phyloP scores from a whole-genome alignment of 257 asterid genomes.

The Petunia axillaris region DNA sequence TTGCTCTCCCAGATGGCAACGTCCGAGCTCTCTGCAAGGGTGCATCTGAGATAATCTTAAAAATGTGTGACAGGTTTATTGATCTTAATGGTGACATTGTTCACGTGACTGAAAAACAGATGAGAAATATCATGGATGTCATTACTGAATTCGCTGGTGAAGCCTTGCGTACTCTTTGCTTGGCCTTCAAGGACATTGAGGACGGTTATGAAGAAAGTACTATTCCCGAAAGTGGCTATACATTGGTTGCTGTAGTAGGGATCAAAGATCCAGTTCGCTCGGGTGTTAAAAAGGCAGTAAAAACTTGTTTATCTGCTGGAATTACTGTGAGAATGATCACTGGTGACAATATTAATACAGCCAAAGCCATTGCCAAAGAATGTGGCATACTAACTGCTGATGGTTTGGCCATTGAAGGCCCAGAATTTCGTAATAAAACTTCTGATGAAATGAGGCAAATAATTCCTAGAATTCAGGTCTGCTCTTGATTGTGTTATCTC shows the following conservation, averaged over 20 bases:
- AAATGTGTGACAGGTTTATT: slow-evolving; percentile 56
- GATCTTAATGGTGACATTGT: slow-evolving; percentile 56
- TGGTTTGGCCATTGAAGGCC: slow-evolving; percentile 78
- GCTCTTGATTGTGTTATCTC: neutral
- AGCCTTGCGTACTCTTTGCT: slow-evolving; percentile 73
- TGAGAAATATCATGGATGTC: slow-evolving; percentile 43
- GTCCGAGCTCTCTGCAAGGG: slow-evolving; percentile 67
- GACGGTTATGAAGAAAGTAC: slow-evolving; percentile 28
- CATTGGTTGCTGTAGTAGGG: slow-evolving; percentile 71
- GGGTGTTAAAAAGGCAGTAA: slow-evolving; percentile 77
- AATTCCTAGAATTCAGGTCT: slow-evolving; percentile 74
- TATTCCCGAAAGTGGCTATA: slow-evolving; percentile 59
- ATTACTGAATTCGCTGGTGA: slow-evolving; percentile 62
- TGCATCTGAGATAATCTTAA: slow-evolving; percentile 65
- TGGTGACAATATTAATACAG: slow-evolving; percentile 83
- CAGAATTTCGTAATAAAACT: slow-evolving; percentile 61
- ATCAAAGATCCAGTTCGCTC: slow-evolving; percentile 81
- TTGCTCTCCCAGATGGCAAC: slow-evolving; percentile 52
- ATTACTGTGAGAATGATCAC: slow-evolving; percentile 79
- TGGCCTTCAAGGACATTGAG: slow-evolving; percentile 60
- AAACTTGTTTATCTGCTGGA: slow-evolving; percentile 77
- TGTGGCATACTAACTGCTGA: slow-evolving; percentile 75
- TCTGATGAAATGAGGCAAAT: slow-evolving; percentile 60
- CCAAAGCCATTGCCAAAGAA: slow-evolving; percentile 83
- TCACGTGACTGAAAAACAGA: slow-evolving; percentile 50